Conservation (phyloP, 495 filamentous ascomycete species). For the Tuber magnatum region DNA sequence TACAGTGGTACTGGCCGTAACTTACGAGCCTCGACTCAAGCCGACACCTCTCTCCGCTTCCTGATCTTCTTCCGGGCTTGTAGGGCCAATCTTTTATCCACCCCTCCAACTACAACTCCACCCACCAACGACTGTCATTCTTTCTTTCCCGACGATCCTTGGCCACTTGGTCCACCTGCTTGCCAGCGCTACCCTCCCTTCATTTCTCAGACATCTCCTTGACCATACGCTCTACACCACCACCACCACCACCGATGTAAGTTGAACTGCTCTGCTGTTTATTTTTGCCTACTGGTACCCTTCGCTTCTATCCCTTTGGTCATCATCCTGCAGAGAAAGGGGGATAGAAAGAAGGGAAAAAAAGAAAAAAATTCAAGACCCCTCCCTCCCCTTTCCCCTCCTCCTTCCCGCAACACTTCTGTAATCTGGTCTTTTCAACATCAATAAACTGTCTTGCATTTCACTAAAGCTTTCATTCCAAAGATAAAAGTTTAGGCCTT, state of each 20-base stretch:
- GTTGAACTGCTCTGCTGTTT: constrained; percentile 1
- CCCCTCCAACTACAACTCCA: constrained; percentile 11
- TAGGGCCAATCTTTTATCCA: constrained; percentile 2
- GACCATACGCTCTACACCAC: constrained; percentile 5
- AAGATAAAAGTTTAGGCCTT: neutral
- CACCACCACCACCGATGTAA: constrained; percentile 10
- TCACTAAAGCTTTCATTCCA: neutral
- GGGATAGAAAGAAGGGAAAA: neutral
- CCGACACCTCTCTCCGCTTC: constrained; percentile 26
- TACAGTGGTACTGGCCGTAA: neutral
- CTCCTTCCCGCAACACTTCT: neutral
- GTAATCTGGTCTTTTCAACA: neutral
- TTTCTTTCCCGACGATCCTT: constrained; percentile 9
- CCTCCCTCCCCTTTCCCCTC: neutral
- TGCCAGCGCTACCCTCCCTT: constrained; percentile 17
- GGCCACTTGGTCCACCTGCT: constrained; percentile 12
- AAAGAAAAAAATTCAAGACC: neutral
- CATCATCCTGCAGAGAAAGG: neutral
- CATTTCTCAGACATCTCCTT: constrained; percentile 23
- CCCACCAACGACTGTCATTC: constrained; percentile 24
- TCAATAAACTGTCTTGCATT: neutral
- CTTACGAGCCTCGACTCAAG: constrained; percentile 6
- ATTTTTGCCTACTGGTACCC: neutral
- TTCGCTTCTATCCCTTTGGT: neutral
- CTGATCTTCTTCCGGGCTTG: constrained; percentile 9